phyloP scores from a whole-genome alignment of 164 flowering plant species.

The Macadamia integrifolia region DNA sequence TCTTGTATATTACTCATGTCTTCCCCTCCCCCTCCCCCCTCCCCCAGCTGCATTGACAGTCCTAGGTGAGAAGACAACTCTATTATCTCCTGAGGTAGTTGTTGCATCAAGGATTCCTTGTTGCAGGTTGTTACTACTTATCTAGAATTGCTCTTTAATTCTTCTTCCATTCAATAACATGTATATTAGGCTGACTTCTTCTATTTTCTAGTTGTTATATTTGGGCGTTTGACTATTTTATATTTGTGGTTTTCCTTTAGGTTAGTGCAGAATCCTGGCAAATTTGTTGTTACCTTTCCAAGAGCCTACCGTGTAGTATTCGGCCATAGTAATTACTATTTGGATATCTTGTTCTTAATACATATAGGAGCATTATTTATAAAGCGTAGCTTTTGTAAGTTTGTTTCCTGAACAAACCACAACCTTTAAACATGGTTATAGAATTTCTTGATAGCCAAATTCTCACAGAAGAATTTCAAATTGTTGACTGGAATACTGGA shows the following conservation, averaged over 20 bases:
- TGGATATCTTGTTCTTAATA: too few relatives aligned
- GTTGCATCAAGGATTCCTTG: conserved; percentile 89
- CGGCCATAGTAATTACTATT: conserved; percentile 84
- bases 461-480: not conserved
- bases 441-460: not conserved
- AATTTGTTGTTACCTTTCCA: conserved; percentile 98
- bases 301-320: conserved; percentile 98
- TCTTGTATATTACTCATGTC: conserved; percentile 15
- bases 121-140: conserved; percentile 61
- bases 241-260: conserved; percentile 31
- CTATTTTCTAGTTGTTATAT: not conserved
- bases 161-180: not conserved
- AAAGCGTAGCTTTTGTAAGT: too few relatives aligned
- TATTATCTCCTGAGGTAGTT: conserved; percentile 80
- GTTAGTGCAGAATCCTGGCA: conserved; percentile 96
- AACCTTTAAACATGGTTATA: not conserved
- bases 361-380: too few relatives aligned
- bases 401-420: not conserved
- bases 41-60: conserved; percentile 73
- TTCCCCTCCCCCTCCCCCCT: too few relatives aligned
- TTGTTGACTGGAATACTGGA: not conserved
- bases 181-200: conserved; percentile 3
- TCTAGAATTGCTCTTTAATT: not conserved
- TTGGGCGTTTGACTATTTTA: conserved; percentile 14
- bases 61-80: conserved; percentile 95